phyloP scores from a whole-genome alignment of 495 filamentous ascomycete genomes.

The Penicillium pulvis region DNA sequence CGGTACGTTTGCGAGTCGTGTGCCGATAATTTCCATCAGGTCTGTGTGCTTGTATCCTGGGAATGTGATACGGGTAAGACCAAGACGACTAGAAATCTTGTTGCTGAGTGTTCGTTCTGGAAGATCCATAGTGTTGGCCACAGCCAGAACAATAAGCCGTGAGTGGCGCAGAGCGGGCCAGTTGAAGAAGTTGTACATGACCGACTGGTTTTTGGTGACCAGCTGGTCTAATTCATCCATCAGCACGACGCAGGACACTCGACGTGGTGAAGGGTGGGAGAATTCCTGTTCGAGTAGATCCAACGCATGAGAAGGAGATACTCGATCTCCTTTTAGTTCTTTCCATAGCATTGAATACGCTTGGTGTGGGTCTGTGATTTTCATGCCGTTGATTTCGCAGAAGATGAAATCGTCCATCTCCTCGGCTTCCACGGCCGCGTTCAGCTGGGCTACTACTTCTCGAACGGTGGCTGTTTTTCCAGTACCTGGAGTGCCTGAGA shows the following conservation, averaged over 20 bases:
- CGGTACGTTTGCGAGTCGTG: constrained; percentile 80
- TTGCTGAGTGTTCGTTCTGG: constrained; percentile 96
- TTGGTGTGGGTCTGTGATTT: constrained; percentile 96
- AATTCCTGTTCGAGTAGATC: constrained; percentile 92
- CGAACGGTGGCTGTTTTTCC: constrained; percentile 98
- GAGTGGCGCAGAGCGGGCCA: constrained; percentile 95
- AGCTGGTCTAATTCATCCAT: constrained; percentile 99
- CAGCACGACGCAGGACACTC: constrained; percentile 93
- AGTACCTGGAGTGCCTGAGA: constrained; percentile 98
- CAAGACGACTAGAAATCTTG: constrained; percentile 93
- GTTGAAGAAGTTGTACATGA: constrained; percentile 99
- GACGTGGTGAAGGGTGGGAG: constrained; percentile 80
- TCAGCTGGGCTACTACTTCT: constrained; percentile 88
- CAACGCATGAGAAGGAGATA: constrained; percentile 88
- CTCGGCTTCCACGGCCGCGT: constrained; percentile 79
- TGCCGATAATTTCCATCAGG: constrained; percentile 96
- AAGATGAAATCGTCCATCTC: constrained; percentile 99
- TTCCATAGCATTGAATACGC: constrained; percentile 96
- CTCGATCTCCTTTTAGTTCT: constrained; percentile 88
- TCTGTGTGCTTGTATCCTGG: constrained; percentile 97
- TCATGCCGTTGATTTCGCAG: constrained; percentile 99
- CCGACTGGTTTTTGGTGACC: constrained; percentile 94
- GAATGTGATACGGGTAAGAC: constrained; percentile 90
- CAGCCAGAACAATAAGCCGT: constrained; percentile 90
- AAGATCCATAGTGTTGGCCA: constrained; percentile 99